Percentiles rank a stretch among this genome's conserved stretches.
phyloP scores from a whole-genome alignment of 768 basidiomycete species.

The Collybiopsis confluens region DNA sequence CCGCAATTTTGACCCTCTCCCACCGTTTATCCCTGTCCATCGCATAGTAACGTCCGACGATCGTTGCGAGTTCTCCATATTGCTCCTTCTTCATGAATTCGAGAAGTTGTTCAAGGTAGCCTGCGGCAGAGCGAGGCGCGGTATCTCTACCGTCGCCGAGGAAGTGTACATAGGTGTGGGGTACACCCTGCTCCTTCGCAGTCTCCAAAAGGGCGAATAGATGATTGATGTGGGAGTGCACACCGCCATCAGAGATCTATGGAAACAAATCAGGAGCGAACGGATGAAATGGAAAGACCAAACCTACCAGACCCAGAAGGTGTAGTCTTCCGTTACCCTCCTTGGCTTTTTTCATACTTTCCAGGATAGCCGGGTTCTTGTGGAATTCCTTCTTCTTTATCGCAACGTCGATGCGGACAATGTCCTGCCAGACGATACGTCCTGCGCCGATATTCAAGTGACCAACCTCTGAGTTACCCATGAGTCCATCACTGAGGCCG shows the following conservation, averaged over 20 bases:
- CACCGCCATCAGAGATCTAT: constrained; percentile 92
- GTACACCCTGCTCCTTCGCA: constrained; percentile 81
- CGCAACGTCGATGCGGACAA: constrained; percentile 88
- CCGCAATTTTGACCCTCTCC: constrained; percentile 88
- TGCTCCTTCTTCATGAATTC: constrained; percentile 75
- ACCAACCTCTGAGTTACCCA: constrained; percentile 98
- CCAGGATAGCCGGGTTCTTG: constrained; percentile 68
- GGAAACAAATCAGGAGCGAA: neutral
- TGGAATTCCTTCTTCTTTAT: constrained; percentile 89
- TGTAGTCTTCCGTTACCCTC: constrained; percentile 81
- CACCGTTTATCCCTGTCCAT: constrained; percentile 98
- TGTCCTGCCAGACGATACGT: constrained; percentile 96
- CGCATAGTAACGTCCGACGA: constrained; percentile 90
- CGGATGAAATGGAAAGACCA: neutral
- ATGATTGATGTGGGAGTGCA: constrained; percentile 93
- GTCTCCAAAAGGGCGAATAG: constrained; percentile 87
- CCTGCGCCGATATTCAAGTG: constrained; percentile 96
- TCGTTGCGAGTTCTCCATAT: constrained; percentile 77
- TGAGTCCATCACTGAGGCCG: constrained; percentile 87
- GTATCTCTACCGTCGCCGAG: constrained; percentile 95
- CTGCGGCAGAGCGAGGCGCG: constrained; percentile 76
- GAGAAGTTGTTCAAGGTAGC: constrained; percentile 72
- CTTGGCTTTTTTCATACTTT: constrained; percentile 74
- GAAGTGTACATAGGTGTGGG: constrained; percentile 89
- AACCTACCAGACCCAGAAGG: constrained; percentile 76